Evolutionary conservation across 148 eudicot genomes (phyloP).

Genomic region (Suaeda aralocaspica): DNA sequence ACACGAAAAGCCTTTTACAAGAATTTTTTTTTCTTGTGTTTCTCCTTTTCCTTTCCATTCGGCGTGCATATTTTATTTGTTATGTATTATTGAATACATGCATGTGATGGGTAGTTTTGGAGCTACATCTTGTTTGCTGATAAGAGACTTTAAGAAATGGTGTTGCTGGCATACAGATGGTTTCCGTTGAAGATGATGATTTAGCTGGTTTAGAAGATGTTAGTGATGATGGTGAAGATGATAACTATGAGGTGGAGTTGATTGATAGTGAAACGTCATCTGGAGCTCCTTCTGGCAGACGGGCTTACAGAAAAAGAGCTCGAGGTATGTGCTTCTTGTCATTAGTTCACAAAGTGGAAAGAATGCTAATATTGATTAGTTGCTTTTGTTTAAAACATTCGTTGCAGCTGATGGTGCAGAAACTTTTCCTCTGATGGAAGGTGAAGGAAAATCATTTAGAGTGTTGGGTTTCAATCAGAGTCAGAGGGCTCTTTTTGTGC

Average conservation of each 20-base stretch:
- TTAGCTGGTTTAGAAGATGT: slow-evolving; percentile 92
- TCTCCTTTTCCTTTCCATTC: neutral
- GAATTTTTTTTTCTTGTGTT: neutral
- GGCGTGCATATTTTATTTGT: neutral
- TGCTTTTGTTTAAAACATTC: slow-evolving; percentile 13
- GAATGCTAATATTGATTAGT: slow-evolving; percentile 8
- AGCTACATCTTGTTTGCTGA: slow-evolving; percentile 10
- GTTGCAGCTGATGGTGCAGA: slow-evolving; percentile 58
- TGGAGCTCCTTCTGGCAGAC: slow-evolving; percentile 55
- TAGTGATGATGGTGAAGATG: slow-evolving; percentile 92
- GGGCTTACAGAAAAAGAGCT: slow-evolving; percentile 67
- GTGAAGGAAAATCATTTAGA: slow-evolving; percentile 87
- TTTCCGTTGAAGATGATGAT: slow-evolving; percentile 93
- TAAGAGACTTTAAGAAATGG: slow-evolving; percentile 1
- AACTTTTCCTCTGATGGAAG: slow-evolving; percentile 85
- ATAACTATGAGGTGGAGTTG: slow-evolving; percentile 82
- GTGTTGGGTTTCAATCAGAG: slow-evolving; percentile 88
- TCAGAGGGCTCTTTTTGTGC: slow-evolving; percentile 88
- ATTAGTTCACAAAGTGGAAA: neutral
- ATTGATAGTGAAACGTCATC: slow-evolving; percentile 59
- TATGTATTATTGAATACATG: neutral
- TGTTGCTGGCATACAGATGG: slow-evolving; percentile 48
- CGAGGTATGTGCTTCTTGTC: slow-evolving; percentile 50
- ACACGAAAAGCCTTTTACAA: neutral
- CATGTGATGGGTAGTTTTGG: neutral